Conservation (phyloP, 192 early-diverging fungal genomes). For the Podila horticola region DNA sequence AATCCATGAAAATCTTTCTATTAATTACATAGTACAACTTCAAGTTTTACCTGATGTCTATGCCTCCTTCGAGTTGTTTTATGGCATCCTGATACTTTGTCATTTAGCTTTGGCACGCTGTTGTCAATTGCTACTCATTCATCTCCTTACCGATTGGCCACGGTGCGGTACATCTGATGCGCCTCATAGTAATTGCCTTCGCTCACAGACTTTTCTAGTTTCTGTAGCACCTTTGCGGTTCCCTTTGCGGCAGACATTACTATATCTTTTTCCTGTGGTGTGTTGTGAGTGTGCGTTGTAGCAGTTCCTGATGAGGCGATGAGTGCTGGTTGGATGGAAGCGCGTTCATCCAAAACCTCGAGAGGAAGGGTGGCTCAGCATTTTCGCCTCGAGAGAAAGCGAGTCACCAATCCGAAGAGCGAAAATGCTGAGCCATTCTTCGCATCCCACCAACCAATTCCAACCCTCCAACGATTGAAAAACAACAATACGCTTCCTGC, state of each 20-base stretch:
- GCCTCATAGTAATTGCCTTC: conserved; percentile 96
- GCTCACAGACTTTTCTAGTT: conserved; percentile 71
- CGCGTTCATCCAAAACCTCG: too few relatives aligned
- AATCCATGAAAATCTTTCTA: too few relatives aligned
- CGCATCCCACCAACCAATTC: not conserved
- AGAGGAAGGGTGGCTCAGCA: too few relatives aligned
- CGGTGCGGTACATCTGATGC: conserved; percentile 96
- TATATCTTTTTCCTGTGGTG: not conserved
- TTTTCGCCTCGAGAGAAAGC: too few relatives aligned
- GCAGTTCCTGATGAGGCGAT: too few relatives aligned
- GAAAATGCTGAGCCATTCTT: not conserved
- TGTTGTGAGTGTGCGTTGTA: too few relatives aligned
- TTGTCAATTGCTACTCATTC: too few relatives aligned
- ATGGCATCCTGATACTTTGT: too few relatives aligned
- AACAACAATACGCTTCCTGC: not conserved
- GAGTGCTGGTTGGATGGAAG: too few relatives aligned
- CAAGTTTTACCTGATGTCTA: not conserved
- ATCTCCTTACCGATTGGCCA: conserved; percentile 76
- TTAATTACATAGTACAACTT: too few relatives aligned
- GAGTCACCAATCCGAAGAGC: too few relatives aligned
- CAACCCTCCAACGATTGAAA: not conserved
- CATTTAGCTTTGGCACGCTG: too few relatives aligned
- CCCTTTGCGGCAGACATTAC: conserved; percentile 53
- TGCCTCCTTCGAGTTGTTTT: not conserved
- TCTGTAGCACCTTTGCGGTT: conserved; percentile 73